A percentile compares a stretch with the other conserved stretches of the same genome.
These are phyloP conservation scores for Ambrosia trifida DNA, from an alignment of 129 eudicot species.

Conservation along the genomic window DNA sequence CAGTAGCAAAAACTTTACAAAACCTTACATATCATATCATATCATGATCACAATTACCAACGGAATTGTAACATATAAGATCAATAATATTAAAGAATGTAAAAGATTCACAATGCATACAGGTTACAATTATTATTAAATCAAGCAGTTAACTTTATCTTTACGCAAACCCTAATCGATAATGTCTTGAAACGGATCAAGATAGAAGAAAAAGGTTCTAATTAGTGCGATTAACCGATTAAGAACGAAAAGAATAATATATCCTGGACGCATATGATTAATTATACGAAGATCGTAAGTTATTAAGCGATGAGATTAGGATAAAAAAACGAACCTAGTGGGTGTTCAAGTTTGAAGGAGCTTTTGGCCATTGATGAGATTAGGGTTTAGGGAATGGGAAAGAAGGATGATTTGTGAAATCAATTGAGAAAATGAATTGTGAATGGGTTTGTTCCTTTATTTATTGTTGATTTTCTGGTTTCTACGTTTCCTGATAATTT, in stretches of 20 bases:
- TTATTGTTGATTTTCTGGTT: slow-evolving; percentile 22
- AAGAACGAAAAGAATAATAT: not conserved
- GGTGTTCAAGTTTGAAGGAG: slow-evolving; percentile 90
- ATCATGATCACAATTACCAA: not conserved
- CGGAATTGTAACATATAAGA: not conserved
- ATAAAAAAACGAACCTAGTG: slow-evolving; percentile 56
- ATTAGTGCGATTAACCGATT: slow-evolving; percentile 16
- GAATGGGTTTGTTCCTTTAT: not conserved
- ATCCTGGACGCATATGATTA: not conserved
- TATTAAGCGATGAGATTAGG: not conserved
- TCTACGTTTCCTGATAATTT: slow-evolving; percentile 16
- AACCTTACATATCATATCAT: not conserved
- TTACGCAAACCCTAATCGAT: slow-evolving; percentile 22
- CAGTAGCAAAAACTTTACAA: not conserved
- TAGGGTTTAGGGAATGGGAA: slow-evolving; percentile 30
- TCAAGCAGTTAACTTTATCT: not conserved
- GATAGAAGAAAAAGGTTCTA: not conserved
- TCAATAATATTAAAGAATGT: not conserved
- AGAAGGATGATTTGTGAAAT: not conserved
- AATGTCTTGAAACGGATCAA: not conserved
- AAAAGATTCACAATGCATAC: not conserved
- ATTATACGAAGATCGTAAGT: not conserved
- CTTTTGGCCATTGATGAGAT: slow-evolving; percentile 64
- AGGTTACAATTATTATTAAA: not conserved
- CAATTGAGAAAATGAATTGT: not conserved